Base-by-base conservation (phyloP, 192 early-diverging fungal species). In the Coemansia javaensis region DNA sequence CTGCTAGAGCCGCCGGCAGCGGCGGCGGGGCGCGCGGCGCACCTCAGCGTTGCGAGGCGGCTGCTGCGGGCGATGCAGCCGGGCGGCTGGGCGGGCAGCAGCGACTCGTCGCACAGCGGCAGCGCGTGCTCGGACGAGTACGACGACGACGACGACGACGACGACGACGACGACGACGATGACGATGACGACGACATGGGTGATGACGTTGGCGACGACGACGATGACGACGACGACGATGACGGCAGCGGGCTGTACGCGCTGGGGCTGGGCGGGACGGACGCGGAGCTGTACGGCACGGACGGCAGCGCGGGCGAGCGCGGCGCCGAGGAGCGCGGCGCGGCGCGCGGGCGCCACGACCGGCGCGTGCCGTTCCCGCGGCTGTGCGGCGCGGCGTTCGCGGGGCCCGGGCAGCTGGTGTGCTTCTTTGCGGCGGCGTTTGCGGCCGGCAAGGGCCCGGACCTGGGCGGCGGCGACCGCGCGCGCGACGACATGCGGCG, bases 311-410 rank as follows among this genome's bases (percentile, higher is more conserved):
- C 28, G 28, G 28, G 1, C 28, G 28, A 8, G 28, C 3, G 7
- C 28, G 28, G 10, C 9, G 45, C 40, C 14, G 20, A 32, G 23
- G 28, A 42, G 45, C 66, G 56, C 38, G 46, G 60, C 5, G 66
- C 43, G 21, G 53, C 36, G 32, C 49, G 53, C 49, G 65, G 66
- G 27, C 69, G 69, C 8, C 52, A 51, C 33, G 62, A 54, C 40
- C 34, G 53, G n/a, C 48, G 47, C 14, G 57, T 56, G 11, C 68
- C 75, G 33, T 77, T 77, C 20, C 75, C 75, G 14, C 50, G 75
- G 18, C 64, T 77, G 13, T 77, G 75, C 38, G 75, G 75, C 43
- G 75, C 59, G 9, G 59, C 59, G 34, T 77, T 77, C 31, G 57
- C 56, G 23, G 69, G 69, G 15, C 44, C 74, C 8, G 68, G 68